Evolutionary conservation across 2,329 filamentous ascomycete species (phyloP).

Genomic region (Fusarium albidum): DNA sequence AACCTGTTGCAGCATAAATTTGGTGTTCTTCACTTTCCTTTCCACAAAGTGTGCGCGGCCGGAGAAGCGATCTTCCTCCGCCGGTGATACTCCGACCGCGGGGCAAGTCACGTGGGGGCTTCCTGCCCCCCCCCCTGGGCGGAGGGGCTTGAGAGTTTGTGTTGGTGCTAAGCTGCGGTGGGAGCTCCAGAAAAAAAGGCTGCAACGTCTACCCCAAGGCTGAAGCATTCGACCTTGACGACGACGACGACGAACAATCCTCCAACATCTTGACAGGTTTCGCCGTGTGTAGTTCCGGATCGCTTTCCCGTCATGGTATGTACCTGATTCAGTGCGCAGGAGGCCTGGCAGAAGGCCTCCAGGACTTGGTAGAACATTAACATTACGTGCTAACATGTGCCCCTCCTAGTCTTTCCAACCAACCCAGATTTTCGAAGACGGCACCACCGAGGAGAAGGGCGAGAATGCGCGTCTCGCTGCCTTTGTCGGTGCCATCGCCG

Average conservation of each 20-base stretch:
- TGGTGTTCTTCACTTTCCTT: slow-evolving; percentile 47
- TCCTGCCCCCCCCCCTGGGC: slow-evolving; percentile 27
- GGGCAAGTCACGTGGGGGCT: slow-evolving; percentile 52
- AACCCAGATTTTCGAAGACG: slow-evolving; percentile 97
- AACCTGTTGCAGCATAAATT: slow-evolving; percentile 47
- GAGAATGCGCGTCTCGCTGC: slow-evolving; percentile 99
- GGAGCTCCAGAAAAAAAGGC: slow-evolving; percentile 42
- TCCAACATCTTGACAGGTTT: slow-evolving; percentile 33
- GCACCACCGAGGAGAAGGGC: slow-evolving; percentile 96
- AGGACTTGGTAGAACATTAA: neutral
- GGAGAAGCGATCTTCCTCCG: slow-evolving; percentile 51
- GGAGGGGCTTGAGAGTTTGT: slow-evolving; percentile 35
- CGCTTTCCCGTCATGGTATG: slow-evolving; percentile 40
- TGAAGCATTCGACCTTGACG: slow-evolving; percentile 40
- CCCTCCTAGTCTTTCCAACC: slow-evolving; percentile 74
- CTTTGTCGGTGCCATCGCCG: slow-evolving; percentile 97
- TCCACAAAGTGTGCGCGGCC: slow-evolving; percentile 50
- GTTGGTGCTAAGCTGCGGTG: slow-evolving; percentile 30
- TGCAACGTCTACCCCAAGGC: slow-evolving; percentile 41
- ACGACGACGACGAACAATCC: slow-evolving; percentile 34
- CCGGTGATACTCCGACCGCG: slow-evolving; percentile 44
- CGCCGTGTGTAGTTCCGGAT: slow-evolving; percentile 31
- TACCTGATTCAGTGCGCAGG: neutral
- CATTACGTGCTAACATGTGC: slow-evolving; percentile 32
- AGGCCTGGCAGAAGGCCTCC: neutral